Base-by-base conservation (phyloP, 371 early-diverging fungal species). In the Mortierella sp. region DNA sequence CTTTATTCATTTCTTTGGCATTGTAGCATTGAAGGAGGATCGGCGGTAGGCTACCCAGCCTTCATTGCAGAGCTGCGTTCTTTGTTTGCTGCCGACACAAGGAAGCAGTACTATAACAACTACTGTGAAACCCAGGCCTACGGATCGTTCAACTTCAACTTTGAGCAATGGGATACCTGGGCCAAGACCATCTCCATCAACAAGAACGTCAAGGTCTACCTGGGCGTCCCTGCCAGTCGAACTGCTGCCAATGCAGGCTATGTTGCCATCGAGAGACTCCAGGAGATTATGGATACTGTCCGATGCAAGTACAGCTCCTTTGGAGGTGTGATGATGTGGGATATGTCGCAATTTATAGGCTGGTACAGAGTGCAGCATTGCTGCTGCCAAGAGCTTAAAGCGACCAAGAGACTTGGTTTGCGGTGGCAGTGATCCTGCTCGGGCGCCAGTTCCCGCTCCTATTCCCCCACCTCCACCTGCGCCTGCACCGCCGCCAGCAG, bases 241-340 rank as follows among this genome's bases (percentile, higher is more conserved):
- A 87, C 89, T 0, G 92, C 93, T 26, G 95, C 94, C 24, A 90
- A 92, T 28, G 89, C 90, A 0, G 95, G 95, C 0, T 95, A 94
- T 55, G 88, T 89, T 59, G 80, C 82, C 40, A 84, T 82, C 13
- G 83, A 81, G 57, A 87, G 86, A 55, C 83, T 90, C 11, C 70
- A 74, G 31, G 72, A 88, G 8, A 88, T 90, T 53, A 74, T 91
- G 43, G 73, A 88, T 50, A 57, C 82, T 34, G 70, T 90, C n/a
- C 80, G 88, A 13, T 71, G 78, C 64, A 77, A 73, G 40, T 91
- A 90, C 79, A 82, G 82, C n/a, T 90, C 88, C 26, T 93, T 91
- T 74, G 95, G 94, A 69, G 95, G 95, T 31, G 91, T 94, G 19
- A 92, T 91, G 88, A 88, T 93, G 40, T 95, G 94, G 94, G 94